A percentile compares a stretch with the other conserved stretches of the same genome.
These are phyloP conservation scores for Yarrowia yakushimensis DNA, from an alignment of 805 yeast species.

Conservation along the genomic window DNA sequence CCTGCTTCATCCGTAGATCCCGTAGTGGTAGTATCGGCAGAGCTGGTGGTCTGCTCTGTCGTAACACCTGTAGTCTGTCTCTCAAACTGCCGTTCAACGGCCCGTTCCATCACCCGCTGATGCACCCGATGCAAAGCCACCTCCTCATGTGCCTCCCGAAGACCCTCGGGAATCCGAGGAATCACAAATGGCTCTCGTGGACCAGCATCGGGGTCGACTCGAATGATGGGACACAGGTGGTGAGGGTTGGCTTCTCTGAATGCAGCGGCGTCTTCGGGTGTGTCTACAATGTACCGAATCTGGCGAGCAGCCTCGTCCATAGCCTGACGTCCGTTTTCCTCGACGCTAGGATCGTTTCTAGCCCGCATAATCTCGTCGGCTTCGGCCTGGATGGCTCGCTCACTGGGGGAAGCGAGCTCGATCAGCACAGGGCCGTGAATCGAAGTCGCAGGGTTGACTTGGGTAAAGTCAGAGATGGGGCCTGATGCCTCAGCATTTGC, in stretches of 20 bases:
- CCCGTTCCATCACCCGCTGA: neutral
- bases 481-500: neutral
- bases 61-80: neutral
- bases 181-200: neutral
- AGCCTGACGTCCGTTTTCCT: neutral
- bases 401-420: neutral
- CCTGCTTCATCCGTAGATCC: neutral
- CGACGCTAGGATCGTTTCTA: neutral
- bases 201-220: neutral
- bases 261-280: slow-evolving; percentile 3
- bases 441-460: neutral
- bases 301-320: neutral
- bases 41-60: neutral
- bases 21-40: neutral
- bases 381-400: slow-evolving; percentile 5
- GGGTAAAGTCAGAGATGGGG: neutral
- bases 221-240: slow-evolving; percentile 1
- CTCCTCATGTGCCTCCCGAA: slow-evolving; percentile 2
- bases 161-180: neutral
- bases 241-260: slow-evolving; percentile 1
- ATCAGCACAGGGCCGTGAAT: neutral
- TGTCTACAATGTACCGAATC: slow-evolving; percentile 7
- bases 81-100: neutral
- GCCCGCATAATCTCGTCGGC: slow-evolving; percentile 11
- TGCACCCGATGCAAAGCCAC: neutral